Evolutionary conservation across 306 rosid species (phyloP).

Genomic region (Prunus fruticosa): DNA sequence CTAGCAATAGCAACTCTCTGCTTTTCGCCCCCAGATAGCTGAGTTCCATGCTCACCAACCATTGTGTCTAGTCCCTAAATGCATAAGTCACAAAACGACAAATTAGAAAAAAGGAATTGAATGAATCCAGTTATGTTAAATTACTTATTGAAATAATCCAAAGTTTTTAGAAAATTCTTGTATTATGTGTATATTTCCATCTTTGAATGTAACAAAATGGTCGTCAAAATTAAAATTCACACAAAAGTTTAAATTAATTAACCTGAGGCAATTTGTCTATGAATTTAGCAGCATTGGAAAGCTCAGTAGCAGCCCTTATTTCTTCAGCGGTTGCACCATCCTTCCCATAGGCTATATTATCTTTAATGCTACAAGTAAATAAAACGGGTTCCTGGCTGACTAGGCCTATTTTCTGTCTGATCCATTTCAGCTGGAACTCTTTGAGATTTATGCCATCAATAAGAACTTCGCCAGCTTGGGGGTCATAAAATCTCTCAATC

Average conservation of each 20-base stretch:
- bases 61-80: constrained; percentile 57
- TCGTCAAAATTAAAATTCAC: too few relatives aligned
- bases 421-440: constrained; percentile 71
- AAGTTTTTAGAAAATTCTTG: too few relatives aligned
- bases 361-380: constrained; percentile 63
- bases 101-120: background rate
- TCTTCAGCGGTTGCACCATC: constrained; percentile 62
- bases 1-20: constrained; percentile 52
- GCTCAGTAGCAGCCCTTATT: constrained; percentile 61
- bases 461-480: constrained; percentile 65
- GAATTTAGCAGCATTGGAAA: constrained; percentile 72
- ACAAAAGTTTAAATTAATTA: background rate
- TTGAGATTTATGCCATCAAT: constrained; percentile 64
- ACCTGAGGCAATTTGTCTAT: constrained; percentile 72
- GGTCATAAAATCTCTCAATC: constrained; percentile 83
- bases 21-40: constrained; percentile 65
- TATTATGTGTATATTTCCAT: too few relatives aligned
- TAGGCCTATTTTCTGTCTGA: constrained; percentile 66
- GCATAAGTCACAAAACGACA: background rate
- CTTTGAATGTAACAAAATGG: too few relatives aligned
- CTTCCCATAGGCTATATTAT: constrained; percentile 76
- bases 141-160: background rate
- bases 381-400: constrained; percentile 84
- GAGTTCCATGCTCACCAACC: constrained; percentile 82
- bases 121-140: background rate